Conservation (phyloP, 495 filamentous ascomycete species). For the Aspergillus asperescens region DNA sequence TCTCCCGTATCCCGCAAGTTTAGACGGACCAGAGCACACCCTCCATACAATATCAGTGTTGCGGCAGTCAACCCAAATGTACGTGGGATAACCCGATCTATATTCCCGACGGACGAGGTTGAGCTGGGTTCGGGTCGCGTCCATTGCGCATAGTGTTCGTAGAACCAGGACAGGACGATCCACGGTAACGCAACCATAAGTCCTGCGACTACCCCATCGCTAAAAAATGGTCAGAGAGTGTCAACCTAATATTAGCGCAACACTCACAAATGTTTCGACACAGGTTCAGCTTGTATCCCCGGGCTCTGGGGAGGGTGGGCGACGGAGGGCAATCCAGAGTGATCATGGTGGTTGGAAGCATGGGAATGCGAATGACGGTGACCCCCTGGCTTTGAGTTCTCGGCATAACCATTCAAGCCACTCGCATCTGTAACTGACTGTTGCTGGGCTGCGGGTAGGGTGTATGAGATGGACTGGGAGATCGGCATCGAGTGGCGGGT, state of each 20-base stretch:
- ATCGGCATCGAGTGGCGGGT: slow-evolving; percentile 36
- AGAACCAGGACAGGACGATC: slow-evolving; percentile 41
- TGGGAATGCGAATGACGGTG: slow-evolving; percentile 29
- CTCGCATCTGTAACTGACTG: slow-evolving; percentile 14
- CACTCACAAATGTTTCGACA: slow-evolving; percentile 14
- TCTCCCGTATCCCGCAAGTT: slow-evolving; percentile 6
- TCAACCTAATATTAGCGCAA: neutral
- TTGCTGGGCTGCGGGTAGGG: slow-evolving; percentile 16
- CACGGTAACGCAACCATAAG: slow-evolving; percentile 35
- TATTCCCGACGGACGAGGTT: slow-evolving; percentile 1
- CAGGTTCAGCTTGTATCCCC: neutral
- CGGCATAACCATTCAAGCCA: slow-evolving; percentile 22
- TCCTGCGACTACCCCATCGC: slow-evolving; percentile 31
- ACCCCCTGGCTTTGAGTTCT: slow-evolving; percentile 18
- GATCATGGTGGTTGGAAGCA: slow-evolving; percentile 18
- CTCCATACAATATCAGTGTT: slow-evolving; percentile 29
- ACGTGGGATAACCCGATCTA: slow-evolving; percentile 9
- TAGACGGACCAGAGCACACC: slow-evolving; percentile 19
- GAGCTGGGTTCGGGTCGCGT: slow-evolving; percentile 3
- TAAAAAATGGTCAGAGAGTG: slow-evolving; percentile 19
- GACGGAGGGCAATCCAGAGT: slow-evolving; percentile 29
- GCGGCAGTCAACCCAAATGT: slow-evolving; percentile 16
- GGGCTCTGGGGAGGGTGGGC: slow-evolving; percentile 19
- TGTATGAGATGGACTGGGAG: slow-evolving; percentile 25
- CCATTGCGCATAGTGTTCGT: slow-evolving; percentile 26